Evolutionary conservation across 2,329 filamentous ascomycete genomes (phyloP).

Genomic region (Xylariaceae sp.): DNA sequence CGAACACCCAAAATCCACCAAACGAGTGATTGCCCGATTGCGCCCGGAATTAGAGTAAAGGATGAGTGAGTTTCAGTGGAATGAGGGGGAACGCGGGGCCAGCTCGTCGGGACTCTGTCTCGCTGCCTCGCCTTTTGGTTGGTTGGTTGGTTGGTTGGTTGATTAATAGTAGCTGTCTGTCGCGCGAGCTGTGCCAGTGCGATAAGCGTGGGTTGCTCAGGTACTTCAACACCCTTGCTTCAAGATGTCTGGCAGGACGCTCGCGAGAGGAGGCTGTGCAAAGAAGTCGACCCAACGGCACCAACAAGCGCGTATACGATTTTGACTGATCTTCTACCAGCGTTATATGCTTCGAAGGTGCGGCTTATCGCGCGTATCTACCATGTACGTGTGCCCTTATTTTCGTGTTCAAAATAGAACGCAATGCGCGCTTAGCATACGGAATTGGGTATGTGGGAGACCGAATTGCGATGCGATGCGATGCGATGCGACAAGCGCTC

Average conservation of each 20-base stretch:
- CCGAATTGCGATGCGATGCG: background rate
- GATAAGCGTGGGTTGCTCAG: background rate
- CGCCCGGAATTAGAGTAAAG: background rate
- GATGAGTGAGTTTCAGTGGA: background rate
- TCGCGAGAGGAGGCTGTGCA: background rate
- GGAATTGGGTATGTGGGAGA: no score
- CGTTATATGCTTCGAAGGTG: no score
- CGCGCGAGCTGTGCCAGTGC: background rate
- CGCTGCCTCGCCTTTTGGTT: background rate
- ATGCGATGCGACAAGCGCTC: background rate
- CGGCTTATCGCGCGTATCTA: background rate
- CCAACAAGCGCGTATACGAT: background rate
- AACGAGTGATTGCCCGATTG: background rate
- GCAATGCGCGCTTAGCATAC: no score
- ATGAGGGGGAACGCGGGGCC: background rate
- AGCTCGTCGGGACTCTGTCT: no score
- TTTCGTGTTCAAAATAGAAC: conserved; percentile 1
- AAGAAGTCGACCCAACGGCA: background rate
- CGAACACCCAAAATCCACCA: background rate
- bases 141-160: background rate
- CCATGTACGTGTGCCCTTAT: background rate
- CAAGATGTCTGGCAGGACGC: background rate
- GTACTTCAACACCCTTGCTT: background rate
- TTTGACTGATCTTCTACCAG: background rate
- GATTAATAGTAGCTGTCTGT: background rate